A percentile compares a stretch with the other conserved stretches of the same genome.
These are phyloP conservation scores for Solanum bukasovii DNA, from an alignment of 257 asterid species.

Conservation along the genomic window DNA sequence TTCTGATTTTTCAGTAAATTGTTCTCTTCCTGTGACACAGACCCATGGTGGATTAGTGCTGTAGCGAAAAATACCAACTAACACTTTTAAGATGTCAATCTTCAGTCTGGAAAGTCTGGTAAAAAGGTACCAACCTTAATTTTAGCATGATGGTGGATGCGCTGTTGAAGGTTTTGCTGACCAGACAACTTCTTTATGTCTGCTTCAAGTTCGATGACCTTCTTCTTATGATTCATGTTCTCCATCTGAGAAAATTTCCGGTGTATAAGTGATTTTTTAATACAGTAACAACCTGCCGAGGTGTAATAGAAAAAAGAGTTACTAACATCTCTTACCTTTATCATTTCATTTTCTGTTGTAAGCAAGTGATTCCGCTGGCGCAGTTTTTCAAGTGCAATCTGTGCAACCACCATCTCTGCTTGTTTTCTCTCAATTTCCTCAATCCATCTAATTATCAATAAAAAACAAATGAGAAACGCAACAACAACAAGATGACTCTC, in stretches of 20 bases:
- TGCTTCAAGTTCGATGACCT: slow-evolving; percentile 62
- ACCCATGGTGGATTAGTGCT: neutral
- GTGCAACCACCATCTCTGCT: slow-evolving; percentile 79
- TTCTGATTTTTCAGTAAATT: slow-evolving; percentile 61
- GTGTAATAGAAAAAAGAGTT: neutral
- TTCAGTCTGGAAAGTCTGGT: neutral
- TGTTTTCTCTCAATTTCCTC: slow-evolving; percentile 92
- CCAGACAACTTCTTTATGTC: slow-evolving; percentile 79
- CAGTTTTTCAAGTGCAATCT: slow-evolving; percentile 57
- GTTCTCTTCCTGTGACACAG: slow-evolving; percentile 72
- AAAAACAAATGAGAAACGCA: neutral
- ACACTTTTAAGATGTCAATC: neutral
- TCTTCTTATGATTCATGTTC: slow-evolving; percentile 50
- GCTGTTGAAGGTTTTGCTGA: slow-evolving; percentile 93
- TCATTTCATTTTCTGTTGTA: slow-evolving; percentile 62
- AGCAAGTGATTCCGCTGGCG: slow-evolving; percentile 51
- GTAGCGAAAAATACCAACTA: neutral
- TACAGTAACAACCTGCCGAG: neutral
- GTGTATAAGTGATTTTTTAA: neutral
- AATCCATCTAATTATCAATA: slow-evolving; percentile 54
- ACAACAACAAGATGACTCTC: neutral
- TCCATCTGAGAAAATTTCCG: slow-evolving; percentile 39
- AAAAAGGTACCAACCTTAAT: slow-evolving; percentile 44
- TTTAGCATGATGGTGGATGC: slow-evolving; percentile 97
- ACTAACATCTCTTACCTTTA: slow-evolving; percentile 42